Percentiles rank a stretch among this genome's conserved stretches.
Conservation (phyloP, 768 basidiomycete species). For the Saitozyma podzolica region DNA sequence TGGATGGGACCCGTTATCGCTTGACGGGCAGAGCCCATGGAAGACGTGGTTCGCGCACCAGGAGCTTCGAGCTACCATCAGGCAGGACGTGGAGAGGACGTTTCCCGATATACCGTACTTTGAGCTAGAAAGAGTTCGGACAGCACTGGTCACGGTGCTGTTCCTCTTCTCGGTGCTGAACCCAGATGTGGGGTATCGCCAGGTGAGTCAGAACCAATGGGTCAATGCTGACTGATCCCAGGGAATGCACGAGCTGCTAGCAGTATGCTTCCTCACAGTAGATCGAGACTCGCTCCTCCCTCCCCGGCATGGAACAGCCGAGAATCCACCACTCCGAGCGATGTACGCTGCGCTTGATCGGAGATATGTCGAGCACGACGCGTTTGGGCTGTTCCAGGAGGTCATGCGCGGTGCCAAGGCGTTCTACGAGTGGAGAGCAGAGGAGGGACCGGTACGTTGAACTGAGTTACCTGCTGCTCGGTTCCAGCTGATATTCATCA, state of each 20-base stretch:
- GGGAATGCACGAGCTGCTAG: constrained; percentile 97
- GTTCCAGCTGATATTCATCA: constrained; percentile 51
- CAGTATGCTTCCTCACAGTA: constrained; percentile 77
- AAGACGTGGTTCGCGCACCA: constrained; percentile 86
- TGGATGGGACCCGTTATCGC: constrained; percentile 49
- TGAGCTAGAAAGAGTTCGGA: constrained; percentile 70
- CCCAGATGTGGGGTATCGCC: constrained; percentile 84
- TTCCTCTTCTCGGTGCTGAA: constrained; percentile 79
- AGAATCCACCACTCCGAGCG: constrained; percentile 7
- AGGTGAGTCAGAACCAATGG: constrained; percentile 52
- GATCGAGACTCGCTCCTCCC: constrained; percentile 72
- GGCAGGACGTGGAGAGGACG: constrained; percentile 95
- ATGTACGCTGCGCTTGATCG: constrained; percentile 41
- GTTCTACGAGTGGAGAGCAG: constrained; percentile 63
- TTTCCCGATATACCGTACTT: constrained; percentile 98
- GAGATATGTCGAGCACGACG: constrained; percentile 62
- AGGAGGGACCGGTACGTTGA: constrained; percentile 39
- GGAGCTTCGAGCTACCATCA: constrained; percentile 83
- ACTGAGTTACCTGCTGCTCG: neutral
- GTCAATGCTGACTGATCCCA: neutral
- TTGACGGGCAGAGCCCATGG: constrained; percentile 79
- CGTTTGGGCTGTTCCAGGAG: constrained; percentile 75
- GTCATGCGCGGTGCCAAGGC: constrained; percentile 76
- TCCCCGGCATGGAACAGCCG: neutral
- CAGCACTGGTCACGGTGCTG: constrained; percentile 77